These are phyloP conservation scores for Corymbia calophylla DNA, from an alignment of 441 rosid species.

Conservation along the genomic window DNA sequence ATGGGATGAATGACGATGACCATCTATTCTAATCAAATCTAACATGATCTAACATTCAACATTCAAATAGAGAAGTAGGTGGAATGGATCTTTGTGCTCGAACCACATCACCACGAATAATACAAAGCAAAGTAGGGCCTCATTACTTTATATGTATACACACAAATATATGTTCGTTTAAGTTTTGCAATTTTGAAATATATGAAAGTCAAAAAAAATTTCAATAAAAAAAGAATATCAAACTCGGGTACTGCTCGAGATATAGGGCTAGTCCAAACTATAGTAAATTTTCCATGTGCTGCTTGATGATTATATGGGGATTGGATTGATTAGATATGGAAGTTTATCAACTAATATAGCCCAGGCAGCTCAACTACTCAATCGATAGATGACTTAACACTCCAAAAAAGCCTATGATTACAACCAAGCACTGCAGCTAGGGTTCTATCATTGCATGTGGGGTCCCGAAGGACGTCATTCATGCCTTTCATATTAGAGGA, in stretches of 20 bases:
- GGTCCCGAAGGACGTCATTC: not conserved
- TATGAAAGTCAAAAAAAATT: not conserved
- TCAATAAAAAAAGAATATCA: not conserved
- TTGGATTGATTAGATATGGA: not conserved
- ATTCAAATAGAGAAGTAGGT: not conserved
- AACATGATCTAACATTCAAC: not conserved
- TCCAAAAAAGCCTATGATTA: not conserved
- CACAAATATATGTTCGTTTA: not conserved
- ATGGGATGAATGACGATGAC: not conserved
- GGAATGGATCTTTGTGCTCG: not conserved
- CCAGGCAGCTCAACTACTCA: not conserved
- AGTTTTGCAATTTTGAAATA: not conserved
- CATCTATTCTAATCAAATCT: not conserved
- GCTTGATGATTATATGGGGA: not conserved
- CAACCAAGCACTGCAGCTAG: not conserved
- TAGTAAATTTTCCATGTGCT: not conserved
- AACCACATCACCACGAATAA: not conserved
- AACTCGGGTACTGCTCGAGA: not conserved
- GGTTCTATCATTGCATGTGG: not conserved
- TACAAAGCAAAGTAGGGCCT: not conserved
- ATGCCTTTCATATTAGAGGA: not conserved
- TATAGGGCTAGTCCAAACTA: not conserved
- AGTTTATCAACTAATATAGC: not conserved
- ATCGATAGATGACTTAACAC: not conserved
- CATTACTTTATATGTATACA: not conserved